Conservation (phyloP, 495 filamentous ascomycete species). For the Oidiodendron maius region DNA sequence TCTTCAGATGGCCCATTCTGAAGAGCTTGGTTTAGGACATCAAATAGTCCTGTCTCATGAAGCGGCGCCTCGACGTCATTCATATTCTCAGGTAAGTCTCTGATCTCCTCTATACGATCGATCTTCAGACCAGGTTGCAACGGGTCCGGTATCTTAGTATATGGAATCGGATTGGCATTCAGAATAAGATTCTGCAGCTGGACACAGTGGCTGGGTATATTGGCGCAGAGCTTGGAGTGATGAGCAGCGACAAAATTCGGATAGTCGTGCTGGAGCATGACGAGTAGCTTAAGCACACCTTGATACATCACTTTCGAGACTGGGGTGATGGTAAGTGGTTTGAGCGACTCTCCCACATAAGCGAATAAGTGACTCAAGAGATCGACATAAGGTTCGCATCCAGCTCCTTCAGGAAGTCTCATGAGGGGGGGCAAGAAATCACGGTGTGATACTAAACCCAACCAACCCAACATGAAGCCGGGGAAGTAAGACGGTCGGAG, state of each 20-base stretch:
- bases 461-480: slow-evolving; percentile 79
- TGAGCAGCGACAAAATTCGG: slow-evolving; percentile 87
- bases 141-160: slow-evolving; percentile 74
- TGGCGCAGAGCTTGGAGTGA: slow-evolving; percentile 77
- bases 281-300: slow-evolving; percentile 71
- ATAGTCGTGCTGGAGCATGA: slow-evolving; percentile 89
- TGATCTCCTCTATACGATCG: slow-evolving; percentile 73
- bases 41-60: slow-evolving; percentile 55
- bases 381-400: slow-evolving; percentile 70
- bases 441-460: slow-evolving; percentile 74
- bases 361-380: slow-evolving; percentile 68
- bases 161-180: slow-evolving; percentile 68
- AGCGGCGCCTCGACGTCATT: slow-evolving; percentile 57
- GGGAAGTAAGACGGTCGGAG: slow-evolving; percentile 73
- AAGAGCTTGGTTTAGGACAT: slow-evolving; percentile 60
- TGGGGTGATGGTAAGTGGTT: slow-evolving; percentile 60
- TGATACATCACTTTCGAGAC: slow-evolving; percentile 79
- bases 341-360: slow-evolving; percentile 76
- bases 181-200: slow-evolving; percentile 89
- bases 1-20: slow-evolving; percentile 56
- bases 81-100: slow-evolving; percentile 54
- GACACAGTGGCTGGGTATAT: slow-evolving; percentile 76
- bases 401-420: slow-evolving; percentile 57
- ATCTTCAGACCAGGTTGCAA: slow-evolving; percentile 74
- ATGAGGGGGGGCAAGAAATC: slow-evolving; percentile 80